Conservation (phyloP, 768 basidiomycete species). For the Pholiota conissans region DNA sequence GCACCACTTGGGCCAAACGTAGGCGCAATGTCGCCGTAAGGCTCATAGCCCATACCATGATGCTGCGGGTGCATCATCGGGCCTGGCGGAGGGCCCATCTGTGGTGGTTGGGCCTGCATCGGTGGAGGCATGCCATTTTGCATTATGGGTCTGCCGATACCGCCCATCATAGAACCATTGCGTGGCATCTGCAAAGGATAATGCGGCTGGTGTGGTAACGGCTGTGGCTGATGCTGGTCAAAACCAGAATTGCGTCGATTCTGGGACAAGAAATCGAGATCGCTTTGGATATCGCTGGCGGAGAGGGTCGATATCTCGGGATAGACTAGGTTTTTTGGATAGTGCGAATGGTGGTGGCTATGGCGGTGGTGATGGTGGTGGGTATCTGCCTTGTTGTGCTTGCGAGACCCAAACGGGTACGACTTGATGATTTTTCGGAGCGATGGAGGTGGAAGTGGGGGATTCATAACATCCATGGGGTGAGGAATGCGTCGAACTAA, state of each 20-base stretch:
- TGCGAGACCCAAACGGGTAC: slow-evolving; percentile 44
- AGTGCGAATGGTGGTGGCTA: slow-evolving; percentile 18
- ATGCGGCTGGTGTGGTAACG: slow-evolving; percentile 12
- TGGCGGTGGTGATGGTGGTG: slow-evolving; percentile 21
- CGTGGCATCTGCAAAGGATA: slow-evolving; percentile 13
- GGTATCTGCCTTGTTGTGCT: slow-evolving; percentile 25
- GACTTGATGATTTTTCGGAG: slow-evolving; percentile 68
- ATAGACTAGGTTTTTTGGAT: slow-evolving; percentile 33
- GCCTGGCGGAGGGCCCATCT: slow-evolving; percentile 15
- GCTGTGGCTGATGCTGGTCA: slow-evolving; percentile 18
- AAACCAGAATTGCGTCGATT: slow-evolving; percentile 29
- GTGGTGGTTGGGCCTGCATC: slow-evolving; percentile 11
- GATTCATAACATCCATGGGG: slow-evolving; percentile 35
- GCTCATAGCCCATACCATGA: slow-evolving; percentile 21
- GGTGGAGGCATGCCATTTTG: slow-evolving; percentile 16
- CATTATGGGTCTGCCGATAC: slow-evolving; percentile 13
- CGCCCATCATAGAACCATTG: slow-evolving; percentile 10
- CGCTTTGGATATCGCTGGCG: slow-evolving; percentile 46
- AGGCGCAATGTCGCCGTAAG: slow-evolving; percentile 13
- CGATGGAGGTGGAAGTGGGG: slow-evolving; percentile 50
- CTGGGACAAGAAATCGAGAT: slow-evolving; percentile 56
- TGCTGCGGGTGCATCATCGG: slow-evolving; percentile 13
- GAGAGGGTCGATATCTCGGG: slow-evolving; percentile 50
- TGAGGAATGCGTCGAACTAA: slow-evolving; percentile 61
- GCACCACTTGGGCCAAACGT: slow-evolving; percentile 15